These are phyloP conservation scores for Sinapis alba DNA, from an alignment of 441 rosid species.

Conservation along the genomic window DNA sequence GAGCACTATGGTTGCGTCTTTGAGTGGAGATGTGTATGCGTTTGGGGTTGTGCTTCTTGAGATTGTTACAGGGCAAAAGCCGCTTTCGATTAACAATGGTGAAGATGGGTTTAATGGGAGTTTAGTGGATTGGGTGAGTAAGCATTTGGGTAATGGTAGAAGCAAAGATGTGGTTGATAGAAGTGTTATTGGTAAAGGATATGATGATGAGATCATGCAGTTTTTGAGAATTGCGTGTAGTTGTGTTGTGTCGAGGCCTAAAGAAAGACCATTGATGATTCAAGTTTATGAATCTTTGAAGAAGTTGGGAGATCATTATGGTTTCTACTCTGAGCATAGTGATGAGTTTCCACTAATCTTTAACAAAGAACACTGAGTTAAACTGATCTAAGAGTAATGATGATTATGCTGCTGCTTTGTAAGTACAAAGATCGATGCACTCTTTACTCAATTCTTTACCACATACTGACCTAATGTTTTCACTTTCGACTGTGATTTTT, in stretches of 20 bases:
- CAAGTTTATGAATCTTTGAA: conserved; percentile 62
- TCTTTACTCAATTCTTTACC: neutral
- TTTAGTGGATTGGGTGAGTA: conserved; percentile 70
- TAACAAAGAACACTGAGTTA: conserved; percentile 43
- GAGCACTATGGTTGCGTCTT: conserved; percentile 59
- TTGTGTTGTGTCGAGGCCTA: conserved; percentile 65
- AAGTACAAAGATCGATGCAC: neutral
- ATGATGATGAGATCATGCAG: conserved; percentile 58
- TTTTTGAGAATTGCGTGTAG: conserved; percentile 60
- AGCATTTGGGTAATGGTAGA: conserved; percentile 46
- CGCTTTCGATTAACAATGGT: conserved; percentile 42
- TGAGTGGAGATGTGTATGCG: conserved; percentile 69
- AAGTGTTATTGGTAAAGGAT: conserved; percentile 48
- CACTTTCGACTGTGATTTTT: neutral
- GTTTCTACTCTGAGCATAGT: conserved; percentile 45
- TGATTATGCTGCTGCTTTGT: neutral
- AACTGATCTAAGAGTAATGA: neutral
- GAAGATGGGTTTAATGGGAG: conserved; percentile 64
- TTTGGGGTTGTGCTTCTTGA: conserved; percentile 73
- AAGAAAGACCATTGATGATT: conserved; percentile 67
- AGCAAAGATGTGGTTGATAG: conserved; percentile 56
- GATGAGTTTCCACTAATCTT: conserved; percentile 63
- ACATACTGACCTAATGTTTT: neutral
- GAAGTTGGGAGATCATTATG: conserved; percentile 53
- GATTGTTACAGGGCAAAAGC: conserved; percentile 61